A percentile compares a stretch with the other conserved stretches of the same genome.
Evolutionary conservation across 371 early-diverging fungal genomes (phyloP).

Genomic region (Fennellomyces sp.): DNA sequence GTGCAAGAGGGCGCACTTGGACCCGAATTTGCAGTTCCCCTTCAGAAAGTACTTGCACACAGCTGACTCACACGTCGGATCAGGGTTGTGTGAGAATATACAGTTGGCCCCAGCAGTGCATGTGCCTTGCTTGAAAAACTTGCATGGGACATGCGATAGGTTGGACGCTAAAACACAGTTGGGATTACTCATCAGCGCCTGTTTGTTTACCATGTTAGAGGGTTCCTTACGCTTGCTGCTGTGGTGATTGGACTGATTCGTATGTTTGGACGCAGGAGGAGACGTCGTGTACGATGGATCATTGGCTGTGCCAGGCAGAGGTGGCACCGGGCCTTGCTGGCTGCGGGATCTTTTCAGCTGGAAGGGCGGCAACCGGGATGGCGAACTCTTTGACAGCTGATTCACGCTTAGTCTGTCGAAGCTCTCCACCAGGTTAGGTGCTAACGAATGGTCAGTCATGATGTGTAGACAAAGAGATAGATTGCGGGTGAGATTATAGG

Average conservation of each 20-base stretch:
- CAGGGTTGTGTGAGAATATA: slow-evolving; percentile 75
- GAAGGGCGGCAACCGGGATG: slow-evolving; percentile 21
- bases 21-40: slow-evolving; percentile 84
- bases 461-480: not conserved
- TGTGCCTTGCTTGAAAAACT: slow-evolving; percentile 78
- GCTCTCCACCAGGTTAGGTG: slow-evolving; percentile 18
- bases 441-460: slow-evolving; percentile 21
- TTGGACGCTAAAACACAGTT: slow-evolving; percentile 29
- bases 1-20: slow-evolving; percentile 76
- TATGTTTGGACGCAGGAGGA: slow-evolving; percentile 3
- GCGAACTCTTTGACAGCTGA: slow-evolving; percentile 22
- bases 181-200: not conserved
- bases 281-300: not conserved
- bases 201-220: not conserved
- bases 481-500: not conserved
- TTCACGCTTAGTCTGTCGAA: slow-evolving; percentile 18
- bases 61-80: slow-evolving; percentile 55
- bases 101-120: slow-evolving; percentile 82
- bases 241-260: slow-evolving; percentile 7
- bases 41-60: slow-evolving; percentile 81
- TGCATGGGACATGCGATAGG: slow-evolving; percentile 78
- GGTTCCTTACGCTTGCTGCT: slow-evolving; percentile 10
- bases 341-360: slow-evolving; percentile 22
- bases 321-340: slow-evolving; percentile 17
- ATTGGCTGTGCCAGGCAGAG: slow-evolving; percentile 4